phyloP scores from a whole-genome alignment of 1,284 basidiomycete species.

The Rhodotorula sp. region DNA sequence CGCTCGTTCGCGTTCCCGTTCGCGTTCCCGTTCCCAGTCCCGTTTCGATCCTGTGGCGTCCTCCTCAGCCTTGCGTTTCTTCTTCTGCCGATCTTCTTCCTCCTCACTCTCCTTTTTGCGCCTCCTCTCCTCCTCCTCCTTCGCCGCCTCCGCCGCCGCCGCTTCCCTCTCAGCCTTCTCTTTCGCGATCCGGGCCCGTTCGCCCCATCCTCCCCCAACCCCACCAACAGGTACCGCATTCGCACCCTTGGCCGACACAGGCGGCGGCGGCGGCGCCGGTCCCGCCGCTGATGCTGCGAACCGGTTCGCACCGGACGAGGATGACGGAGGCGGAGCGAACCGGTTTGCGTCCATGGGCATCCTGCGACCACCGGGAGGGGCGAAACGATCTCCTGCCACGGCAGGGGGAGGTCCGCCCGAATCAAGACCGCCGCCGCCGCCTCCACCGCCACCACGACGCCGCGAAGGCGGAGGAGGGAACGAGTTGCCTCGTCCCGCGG shows the following conservation, averaged over 20 bases:
- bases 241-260: neutral
- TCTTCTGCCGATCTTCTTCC: neutral
- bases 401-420: too few relatives aligned
- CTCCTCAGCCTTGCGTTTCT: neutral
- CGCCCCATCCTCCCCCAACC: slow-evolving; percentile 11
- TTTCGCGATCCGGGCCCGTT: slow-evolving; percentile 2
- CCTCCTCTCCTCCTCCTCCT: neutral
- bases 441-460: too few relatives aligned
- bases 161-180: slow-evolving; percentile 14
- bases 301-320: neutral
- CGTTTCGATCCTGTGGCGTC: neutral
- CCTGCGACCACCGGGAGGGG: too few relatives aligned
- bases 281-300: neutral
- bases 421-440: too few relatives aligned
- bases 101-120: neutral
- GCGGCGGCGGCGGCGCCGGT: neutral
- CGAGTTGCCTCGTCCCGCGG: too few relatives aligned
- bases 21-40: neutral
- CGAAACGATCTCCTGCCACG: neutral
- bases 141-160: too few relatives aligned
- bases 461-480: too few relatives aligned
- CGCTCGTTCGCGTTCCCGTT: neutral
- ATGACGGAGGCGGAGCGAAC: neutral
- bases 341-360: neutral
- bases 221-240: neutral